A percentile compares a stretch with the other conserved stretches of the same genome.
Evolutionary conservation across 1,139 yeast species (phyloP).

Genomic region (Scheffersomyces segobiensis): DNA sequence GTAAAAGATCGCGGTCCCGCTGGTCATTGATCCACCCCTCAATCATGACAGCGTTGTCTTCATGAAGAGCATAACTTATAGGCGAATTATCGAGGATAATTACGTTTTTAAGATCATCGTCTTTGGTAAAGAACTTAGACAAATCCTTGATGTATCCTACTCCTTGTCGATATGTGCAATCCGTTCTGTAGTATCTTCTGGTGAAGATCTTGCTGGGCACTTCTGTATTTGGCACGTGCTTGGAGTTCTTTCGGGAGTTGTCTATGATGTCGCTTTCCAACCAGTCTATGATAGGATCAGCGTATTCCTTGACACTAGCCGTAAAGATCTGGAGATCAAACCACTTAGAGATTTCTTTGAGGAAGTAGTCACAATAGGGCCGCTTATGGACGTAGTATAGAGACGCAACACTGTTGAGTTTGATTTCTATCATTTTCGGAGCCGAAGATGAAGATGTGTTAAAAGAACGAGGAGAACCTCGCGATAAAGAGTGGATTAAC

Average conservation of each 20-base stretch:
- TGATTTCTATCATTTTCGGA: conserved; percentile 82
- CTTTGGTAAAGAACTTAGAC: conserved; percentile 43
- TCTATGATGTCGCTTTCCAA: conserved; percentile 46
- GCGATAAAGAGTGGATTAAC: conserved; percentile 81
- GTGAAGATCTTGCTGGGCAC: conserved; percentile 36
- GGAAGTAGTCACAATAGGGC: conserved; percentile 85
- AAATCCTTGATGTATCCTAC: conserved; percentile 91
- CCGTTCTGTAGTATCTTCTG: conserved; percentile 72
- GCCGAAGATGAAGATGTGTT: conserved; percentile 43
- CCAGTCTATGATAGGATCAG: conserved; percentile 96
- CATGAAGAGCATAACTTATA: conserved; percentile 78
- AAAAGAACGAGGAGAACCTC: conserved; percentile 51
- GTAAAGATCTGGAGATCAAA: conserved; percentile 87
- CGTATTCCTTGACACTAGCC: conserved; percentile 92
- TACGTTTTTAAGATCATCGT: conserved; percentile 68
- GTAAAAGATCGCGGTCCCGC: conserved; percentile 76
- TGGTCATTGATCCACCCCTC: conserved; percentile 99
- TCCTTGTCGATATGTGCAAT: conserved; percentile 74
- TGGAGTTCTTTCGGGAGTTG: conserved; percentile 1
- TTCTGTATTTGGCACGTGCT: conserved; percentile 1
- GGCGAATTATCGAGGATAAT: conserved; percentile 92
- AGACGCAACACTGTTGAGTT: conserved; percentile 66
- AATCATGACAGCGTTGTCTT: conserved; percentile 84
- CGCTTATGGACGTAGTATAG: conserved; percentile 89
- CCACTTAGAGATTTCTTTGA: conserved; percentile 81